These are phyloP conservation scores for Ogataea hybrid DNA, from an alignment of 1,139 yeast genomes.

Conservation along the genomic window DNA sequence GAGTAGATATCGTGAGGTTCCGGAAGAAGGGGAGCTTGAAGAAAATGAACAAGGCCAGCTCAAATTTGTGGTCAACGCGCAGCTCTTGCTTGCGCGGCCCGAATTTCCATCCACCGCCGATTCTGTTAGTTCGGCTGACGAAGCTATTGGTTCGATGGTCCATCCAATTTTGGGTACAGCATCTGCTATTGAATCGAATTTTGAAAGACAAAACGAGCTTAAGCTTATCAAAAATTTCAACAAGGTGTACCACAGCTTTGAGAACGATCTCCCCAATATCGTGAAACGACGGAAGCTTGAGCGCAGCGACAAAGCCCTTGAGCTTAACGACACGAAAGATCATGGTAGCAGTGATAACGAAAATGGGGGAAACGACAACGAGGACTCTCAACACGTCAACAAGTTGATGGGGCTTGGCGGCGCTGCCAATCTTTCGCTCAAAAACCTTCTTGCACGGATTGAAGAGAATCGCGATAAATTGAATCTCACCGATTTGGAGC, in stretches of 20 bases:
- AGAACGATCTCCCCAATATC: constrained; percentile 75
- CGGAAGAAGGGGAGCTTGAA: constrained; percentile 1
- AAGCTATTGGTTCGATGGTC: constrained; percentile 31
- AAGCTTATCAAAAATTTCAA: constrained; percentile 45
- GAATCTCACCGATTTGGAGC: constrained; percentile 77
- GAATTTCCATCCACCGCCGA: constrained; percentile 27
- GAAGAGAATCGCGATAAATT: constrained; percentile 76
- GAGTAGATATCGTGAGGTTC: background rate
- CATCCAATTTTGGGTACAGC: constrained; percentile 35
- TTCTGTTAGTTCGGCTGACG: constrained; percentile 26
- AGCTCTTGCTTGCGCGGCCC: constrained; percentile 24
- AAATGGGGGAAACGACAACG: constrained; percentile 23
- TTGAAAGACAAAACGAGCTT: constrained; percentile 34
- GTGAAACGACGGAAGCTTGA: constrained; percentile 76
- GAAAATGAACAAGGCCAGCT: background rate
- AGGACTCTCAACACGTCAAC: constrained; percentile 25
- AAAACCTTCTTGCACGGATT: constrained; percentile 74
- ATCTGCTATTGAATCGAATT: constrained; percentile 33
- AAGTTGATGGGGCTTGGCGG: constrained; percentile 64
- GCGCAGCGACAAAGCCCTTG: constrained; percentile 73
- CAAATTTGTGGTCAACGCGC: background rate
- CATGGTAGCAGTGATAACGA: constrained; percentile 12
- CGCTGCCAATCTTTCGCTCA: constrained; percentile 72
- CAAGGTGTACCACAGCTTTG: constrained; percentile 80
- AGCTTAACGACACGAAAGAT: constrained; percentile 31